These are phyloP conservation scores for Myriangium duriaei DNA, from an alignment of 2,329 filamentous ascomycete genomes.

Conservation along the genomic window DNA sequence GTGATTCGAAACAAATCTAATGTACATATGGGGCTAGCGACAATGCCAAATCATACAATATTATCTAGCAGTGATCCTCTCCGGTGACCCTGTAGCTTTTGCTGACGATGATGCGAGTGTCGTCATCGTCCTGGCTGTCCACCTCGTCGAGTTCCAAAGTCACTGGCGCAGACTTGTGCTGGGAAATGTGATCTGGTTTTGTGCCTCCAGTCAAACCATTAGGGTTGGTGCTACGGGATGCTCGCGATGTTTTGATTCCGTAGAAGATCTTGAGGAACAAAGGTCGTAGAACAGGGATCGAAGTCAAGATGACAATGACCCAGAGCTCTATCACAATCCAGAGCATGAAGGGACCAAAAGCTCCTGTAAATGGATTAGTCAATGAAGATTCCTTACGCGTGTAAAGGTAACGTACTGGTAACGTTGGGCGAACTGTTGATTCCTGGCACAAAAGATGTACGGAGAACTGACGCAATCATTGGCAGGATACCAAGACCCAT, in stretches of 20 bases:
- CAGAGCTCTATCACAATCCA: conserved; percentile 8
- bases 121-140: not conserved
- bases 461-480: conserved; percentile 2
- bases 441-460: conserved; percentile 2
- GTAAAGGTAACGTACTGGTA: not conserved
- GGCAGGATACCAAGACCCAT: conserved; percentile 6
- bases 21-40: too few relatives aligned
- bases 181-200: not conserved
- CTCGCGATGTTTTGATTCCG: conserved; percentile 3
- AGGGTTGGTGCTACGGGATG: not conserved
- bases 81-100: not conserved
- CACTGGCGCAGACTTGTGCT: not conserved
- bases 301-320: conserved; percentile 8
- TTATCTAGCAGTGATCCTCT: too few relatives aligned
- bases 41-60: too few relatives aligned
- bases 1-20: too few relatives aligned
- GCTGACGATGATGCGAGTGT: not conserved
- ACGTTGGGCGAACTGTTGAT: conserved; percentile 2
- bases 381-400: not conserved
- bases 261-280: conserved; percentile 8
- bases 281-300: conserved; percentile 6
- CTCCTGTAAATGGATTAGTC: not conserved
- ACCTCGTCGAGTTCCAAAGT: not conserved
- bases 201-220: not conserved
- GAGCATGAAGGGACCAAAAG: conserved; percentile 7